A percentile compares a stretch with the other conserved stretches of the same genome.
Evolutionary conservation across 2,329 filamentous ascomycete genomes (phyloP).

Genomic region (Dactylellina parvicollis): DNA sequence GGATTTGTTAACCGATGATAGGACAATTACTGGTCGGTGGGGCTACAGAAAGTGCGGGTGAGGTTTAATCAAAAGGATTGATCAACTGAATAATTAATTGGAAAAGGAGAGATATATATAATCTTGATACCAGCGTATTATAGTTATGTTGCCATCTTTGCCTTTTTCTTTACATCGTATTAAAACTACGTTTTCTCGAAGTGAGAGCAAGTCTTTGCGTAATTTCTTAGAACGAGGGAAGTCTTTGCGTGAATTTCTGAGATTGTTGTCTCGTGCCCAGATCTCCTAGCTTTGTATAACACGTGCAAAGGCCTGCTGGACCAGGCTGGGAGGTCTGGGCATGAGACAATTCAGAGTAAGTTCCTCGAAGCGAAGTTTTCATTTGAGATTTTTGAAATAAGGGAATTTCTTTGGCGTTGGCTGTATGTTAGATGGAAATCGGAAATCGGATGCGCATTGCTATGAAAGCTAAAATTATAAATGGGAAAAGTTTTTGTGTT

Average conservation of each 20-base stretch:
- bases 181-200: not conserved
- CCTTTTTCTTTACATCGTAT: too few relatives aligned
- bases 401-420: too few relatives aligned
- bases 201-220: not conserved
- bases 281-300: too few relatives aligned
- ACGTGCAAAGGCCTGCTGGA: too few relatives aligned
- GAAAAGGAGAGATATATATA: slow-evolving; percentile 9
- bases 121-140: not conserved
- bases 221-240: not conserved
- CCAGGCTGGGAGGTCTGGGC: too few relatives aligned
- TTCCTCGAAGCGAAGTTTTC: too few relatives aligned
- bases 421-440: not conserved
- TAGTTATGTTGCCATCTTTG: not conserved
- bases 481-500: not conserved
- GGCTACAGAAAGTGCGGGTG: not conserved
- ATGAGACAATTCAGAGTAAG: too few relatives aligned
- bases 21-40: not conserved
- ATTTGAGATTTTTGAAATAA: too few relatives aligned
- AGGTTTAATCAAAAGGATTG: not conserved
- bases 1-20: not conserved
- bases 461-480: not conserved
- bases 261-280: too few relatives aligned
- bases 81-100: too few relatives aligned
- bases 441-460: not conserved
- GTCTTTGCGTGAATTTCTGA: too few relatives aligned